Percentiles rank a stretch among this genome's conserved stretches.
These are phyloP conservation scores for Phascolomyces articulosus DNA, from an alignment of 371 early-diverging fungal genomes.

Conservation along the genomic window DNA sequence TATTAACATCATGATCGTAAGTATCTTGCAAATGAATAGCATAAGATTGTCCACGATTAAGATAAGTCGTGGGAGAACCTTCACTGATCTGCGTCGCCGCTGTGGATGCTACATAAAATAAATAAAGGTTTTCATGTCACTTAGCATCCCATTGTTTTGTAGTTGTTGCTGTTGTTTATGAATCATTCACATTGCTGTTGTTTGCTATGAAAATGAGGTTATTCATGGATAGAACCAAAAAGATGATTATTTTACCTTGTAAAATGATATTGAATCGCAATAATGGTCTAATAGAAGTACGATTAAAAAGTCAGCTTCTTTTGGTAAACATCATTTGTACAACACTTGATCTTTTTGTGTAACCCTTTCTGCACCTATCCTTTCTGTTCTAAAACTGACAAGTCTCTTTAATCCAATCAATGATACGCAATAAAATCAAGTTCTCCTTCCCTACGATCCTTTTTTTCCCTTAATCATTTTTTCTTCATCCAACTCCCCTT, in stretches of 20 bases:
- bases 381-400: neutral
- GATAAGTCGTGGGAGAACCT: conserved; percentile 59
- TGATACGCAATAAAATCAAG: too few species aligned
- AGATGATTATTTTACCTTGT: conserved; percentile 12
- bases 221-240: too few species aligned
- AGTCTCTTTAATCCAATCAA: neutral
- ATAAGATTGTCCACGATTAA: conserved; percentile 71
- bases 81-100: conserved; percentile 38
- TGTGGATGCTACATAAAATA: conserved; percentile 32
- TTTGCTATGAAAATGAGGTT: too few species aligned
- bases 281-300: conserved; percentile 1
- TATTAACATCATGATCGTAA: conserved; percentile 39
- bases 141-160: too few species aligned
- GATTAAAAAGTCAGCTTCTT: neutral
- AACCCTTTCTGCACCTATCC: neutral
- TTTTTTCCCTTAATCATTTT: conserved; percentile 2
- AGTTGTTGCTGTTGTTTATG: too few species aligned
- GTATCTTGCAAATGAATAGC: conserved; percentile 46
- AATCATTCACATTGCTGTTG: too few species aligned
- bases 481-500: too few species aligned
- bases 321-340: conserved; percentile 1
- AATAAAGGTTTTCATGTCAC: neutral
- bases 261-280: conserved; percentile 8
- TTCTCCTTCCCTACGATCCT: neutral
- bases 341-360: conserved; percentile 8